Evolutionary conservation across 148 eudicot species (phyloP), one percentile per base, ranked within the genome.

Genomic region (Vaccinium vitisidaea): DNA sequence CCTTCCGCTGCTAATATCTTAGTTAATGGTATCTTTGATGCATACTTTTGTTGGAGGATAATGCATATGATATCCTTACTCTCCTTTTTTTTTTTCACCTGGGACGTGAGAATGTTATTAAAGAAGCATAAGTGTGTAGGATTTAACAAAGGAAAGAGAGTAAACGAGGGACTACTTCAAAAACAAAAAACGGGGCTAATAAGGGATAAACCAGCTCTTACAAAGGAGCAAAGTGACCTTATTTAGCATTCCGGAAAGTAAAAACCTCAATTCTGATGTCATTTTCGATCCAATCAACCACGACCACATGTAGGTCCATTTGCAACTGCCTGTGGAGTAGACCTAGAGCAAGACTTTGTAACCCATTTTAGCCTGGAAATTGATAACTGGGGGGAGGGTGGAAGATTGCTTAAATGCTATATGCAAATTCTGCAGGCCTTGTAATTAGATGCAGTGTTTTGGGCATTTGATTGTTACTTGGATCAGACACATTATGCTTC

Each of bases 401-500:
- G 25, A 23, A n/a, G 36, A 77, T 23, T 23, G 54, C 52, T 25
- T 23, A 77, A 50, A 8, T 27, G 81, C 46, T 12, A 46, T 14
- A 65, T 63, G 82, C 63, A 80, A 32, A 10, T 23, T 63, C 30
- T 48, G 16, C 19, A 32, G 16, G 23, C 58, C 49, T 13, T 13
- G 3, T 1, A 27, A 16, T 58, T 79, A 8, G 14, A 8, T n/a
- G 12, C 83, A 59, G 16, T 61, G 13, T 46, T n/a, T n/a, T 75
- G 39, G 80, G 78, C 32, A 52, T 77, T 50, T 77, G 36, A 25
- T 52, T n/a, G 80, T 77, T 76, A 49, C 55, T 46, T 48, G 59
- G n/a, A 77, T 77, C 16, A 77, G 54, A 50, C 21, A 7, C 19
- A 77, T 77, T 8, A n/a, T 12, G 36, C 58, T 77, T 49, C 36